Conservation (phyloP, 495 filamentous ascomycete genomes). For the Tuber magnatum region DNA sequence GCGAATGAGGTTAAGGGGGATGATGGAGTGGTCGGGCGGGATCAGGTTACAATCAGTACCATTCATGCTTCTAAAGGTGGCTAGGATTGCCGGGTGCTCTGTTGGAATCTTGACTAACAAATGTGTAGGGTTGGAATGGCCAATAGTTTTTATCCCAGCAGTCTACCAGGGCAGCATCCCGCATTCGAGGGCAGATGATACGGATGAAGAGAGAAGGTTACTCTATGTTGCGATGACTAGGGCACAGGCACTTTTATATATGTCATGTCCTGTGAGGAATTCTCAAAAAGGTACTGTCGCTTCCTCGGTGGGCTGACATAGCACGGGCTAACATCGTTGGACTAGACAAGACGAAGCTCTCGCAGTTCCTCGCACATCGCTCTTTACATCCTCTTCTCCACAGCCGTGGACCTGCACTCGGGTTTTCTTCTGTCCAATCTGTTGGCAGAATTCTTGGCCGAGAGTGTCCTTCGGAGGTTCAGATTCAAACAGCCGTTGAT, state of each 20-base stretch:
- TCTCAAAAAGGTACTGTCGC: slow-evolving; percentile 45
- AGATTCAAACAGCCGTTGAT: slow-evolving; percentile 48
- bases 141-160: slow-evolving; percentile 88
- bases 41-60: slow-evolving; percentile 83
- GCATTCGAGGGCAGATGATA: slow-evolving; percentile 84
- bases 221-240: slow-evolving; percentile 98
- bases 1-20: slow-evolving; percentile 66
- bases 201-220: slow-evolving; percentile 79
- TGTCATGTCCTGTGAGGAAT: slow-evolving; percentile 68
- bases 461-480: slow-evolving; percentile 47
- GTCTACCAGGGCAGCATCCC: slow-evolving; percentile 90
- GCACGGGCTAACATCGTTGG: slow-evolving; percentile 17
- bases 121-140: slow-evolving; percentile 76
- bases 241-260: slow-evolving; percentile 82
- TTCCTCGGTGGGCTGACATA: slow-evolving; percentile 12
- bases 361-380: slow-evolving; percentile 54
- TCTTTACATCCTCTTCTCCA: slow-evolving; percentile 49
- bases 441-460: slow-evolving; percentile 60
- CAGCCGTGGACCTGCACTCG: slow-evolving; percentile 53
- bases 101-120: neutral
- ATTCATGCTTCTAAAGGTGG: slow-evolving; percentile 81
- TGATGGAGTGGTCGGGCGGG: slow-evolving; percentile 50
- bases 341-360: slow-evolving; percentile 55
- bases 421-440: slow-evolving; percentile 50
- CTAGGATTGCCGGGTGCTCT: neutral